Base-by-base conservation (phyloP, 345 rosid genomes). In the Hibiscus trionum region DNA sequence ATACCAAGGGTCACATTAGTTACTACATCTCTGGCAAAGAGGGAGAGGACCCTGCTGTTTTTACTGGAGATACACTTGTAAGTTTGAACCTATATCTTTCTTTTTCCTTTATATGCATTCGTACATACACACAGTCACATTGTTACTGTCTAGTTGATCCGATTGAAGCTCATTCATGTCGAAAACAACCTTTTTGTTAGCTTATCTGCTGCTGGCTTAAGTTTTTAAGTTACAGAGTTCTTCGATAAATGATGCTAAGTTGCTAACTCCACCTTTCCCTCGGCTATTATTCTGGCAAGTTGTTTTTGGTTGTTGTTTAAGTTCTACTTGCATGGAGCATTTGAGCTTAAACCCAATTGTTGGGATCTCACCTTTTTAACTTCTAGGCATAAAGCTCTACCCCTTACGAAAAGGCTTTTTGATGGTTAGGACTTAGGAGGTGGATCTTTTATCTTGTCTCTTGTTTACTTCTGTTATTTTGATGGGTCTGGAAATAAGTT, bases 11-110 rank as follows among this genome's bases (percentile, higher is more conserved):
- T 66, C 97, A 93, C 85, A 89, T 91, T 73, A 89, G 96, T 52
- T 62, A 33, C 61, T 53, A 50, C 35, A 82, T 89, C 46, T 91
- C 92, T 0, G 79, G 84, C 26, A 82, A 80, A 58, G 96, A 82
- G 50, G 71, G 24, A 9, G 90, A 89, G 66, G 83, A 61, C 74
- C 37, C 88, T 2, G 93, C 88, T 47, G 97, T 89, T 72, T 93
- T 93, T 82, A 93, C 97, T 2, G 98, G 98, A 50, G 98, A 93
- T 76, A 93, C 98, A 2, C 81, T 93, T 78, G 97, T 88, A 75
- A 85, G 93, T 72, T 55, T 29, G 50, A 46, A 19, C 57, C 33
- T 56, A 26, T 33, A 12, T 44, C 68, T 39, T 19, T 17, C 24
- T 55, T 44, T 26, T 33, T 61, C n/a, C 11, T 11, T 61, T 31